These are phyloP conservation scores for Euptelea pleiosperma DNA, from an alignment of 164 flowering plant genomes.

Conservation along the genomic window DNA sequence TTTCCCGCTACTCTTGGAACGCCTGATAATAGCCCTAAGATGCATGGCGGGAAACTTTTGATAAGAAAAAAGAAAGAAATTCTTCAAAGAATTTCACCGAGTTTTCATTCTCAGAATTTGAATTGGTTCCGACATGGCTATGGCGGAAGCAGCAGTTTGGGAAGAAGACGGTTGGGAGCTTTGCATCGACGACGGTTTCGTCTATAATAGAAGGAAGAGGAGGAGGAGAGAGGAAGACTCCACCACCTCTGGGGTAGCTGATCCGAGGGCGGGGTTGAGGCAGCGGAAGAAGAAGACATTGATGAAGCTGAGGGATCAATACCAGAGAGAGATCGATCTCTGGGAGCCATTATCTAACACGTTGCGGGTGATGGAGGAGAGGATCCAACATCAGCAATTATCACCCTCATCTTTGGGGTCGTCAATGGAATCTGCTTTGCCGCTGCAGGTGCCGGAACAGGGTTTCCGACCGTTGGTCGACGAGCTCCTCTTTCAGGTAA, in stretches of 20 bases:
- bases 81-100: no score
- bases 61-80: no score
- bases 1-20: no score
- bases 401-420: neutral
- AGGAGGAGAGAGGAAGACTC: conserved; percentile 14
- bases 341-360: conserved; percentile 55
- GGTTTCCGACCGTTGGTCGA: conserved; percentile 29
- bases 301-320: conserved; percentile 40
- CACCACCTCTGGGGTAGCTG: conserved; percentile 23
- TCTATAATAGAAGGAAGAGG: conserved; percentile 54
- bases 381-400: conserved; percentile 3
- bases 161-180: conserved; percentile 58
- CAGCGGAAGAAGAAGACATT: conserved; percentile 42
- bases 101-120: no score
- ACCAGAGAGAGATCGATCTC: conserved; percentile 43
- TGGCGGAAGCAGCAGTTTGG: no score
- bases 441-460: conserved; percentile 4
- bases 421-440: conserved; percentile 3
- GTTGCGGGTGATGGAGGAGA: conserved; percentile 34
- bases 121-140: no score
- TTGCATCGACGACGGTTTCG: conserved; percentile 69
- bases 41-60: no score
- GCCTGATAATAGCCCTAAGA: no score
- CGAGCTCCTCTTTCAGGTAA: conserved; percentile 55
- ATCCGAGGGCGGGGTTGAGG: conserved; percentile 20